Evolutionary conservation across 1,284 basidiomycete genomes (phyloP).

Genomic region (Stygiomarasmius scandens): DNA sequence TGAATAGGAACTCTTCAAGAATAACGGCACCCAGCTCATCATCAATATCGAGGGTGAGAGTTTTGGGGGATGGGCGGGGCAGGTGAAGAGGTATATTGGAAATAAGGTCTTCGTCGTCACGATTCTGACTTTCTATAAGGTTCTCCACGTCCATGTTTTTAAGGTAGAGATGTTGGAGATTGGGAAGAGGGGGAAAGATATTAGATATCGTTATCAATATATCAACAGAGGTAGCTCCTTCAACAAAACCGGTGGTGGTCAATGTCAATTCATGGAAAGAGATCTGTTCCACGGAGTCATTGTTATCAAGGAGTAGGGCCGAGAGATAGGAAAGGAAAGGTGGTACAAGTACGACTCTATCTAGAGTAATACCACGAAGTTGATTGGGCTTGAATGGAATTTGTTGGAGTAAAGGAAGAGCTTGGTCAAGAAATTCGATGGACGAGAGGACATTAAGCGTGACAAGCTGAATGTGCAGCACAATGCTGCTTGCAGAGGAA

Average conservation of each 20-base stretch:
- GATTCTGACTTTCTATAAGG: neutral
- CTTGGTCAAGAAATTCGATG: neutral
- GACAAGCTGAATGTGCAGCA: neutral
- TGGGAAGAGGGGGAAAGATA: neutral
- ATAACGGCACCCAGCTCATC: neutral
- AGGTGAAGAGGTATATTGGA: too few species aligned
- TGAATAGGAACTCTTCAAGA: neutral
- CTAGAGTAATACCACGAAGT: neutral
- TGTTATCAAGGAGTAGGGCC: neutral
- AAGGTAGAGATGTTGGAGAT: neutral
- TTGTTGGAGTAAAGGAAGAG: neutral
- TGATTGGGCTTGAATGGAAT: neutral
- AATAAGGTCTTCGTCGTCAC: too few species aligned
- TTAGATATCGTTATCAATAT: neutral
- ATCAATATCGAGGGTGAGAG: neutral
- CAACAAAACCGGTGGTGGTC: too few species aligned
- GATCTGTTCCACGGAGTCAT: neutral
- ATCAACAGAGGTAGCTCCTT: too few species aligned
- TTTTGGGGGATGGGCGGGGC: neutral
- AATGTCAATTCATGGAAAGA: neutral
- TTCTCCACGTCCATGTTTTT: neutral
- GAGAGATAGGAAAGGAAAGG: neutral
- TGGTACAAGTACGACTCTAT: neutral
- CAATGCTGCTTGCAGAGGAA: neutral
- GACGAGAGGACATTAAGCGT: neutral